These are phyloP conservation scores for Glonium stellatum DNA, from an alignment of 495 filamentous ascomycete species.

Conservation along the genomic window DNA sequence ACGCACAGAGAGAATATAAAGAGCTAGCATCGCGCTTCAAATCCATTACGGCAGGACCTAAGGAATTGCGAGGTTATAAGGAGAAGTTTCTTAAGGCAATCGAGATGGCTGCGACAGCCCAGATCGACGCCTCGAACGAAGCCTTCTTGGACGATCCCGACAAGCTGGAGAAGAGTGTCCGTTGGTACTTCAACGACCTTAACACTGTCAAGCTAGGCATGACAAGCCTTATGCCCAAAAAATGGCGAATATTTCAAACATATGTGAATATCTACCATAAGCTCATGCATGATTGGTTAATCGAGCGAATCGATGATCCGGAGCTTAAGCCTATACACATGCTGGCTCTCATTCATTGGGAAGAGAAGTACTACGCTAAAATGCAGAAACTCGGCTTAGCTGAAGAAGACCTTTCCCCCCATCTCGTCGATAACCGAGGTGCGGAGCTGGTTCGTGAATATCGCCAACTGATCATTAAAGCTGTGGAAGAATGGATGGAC, in stretches of 20 bases:
- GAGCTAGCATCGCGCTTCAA: conserved; percentile 90
- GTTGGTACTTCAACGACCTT: conserved; percentile 97
- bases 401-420: conserved; percentile 61
- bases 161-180: conserved; percentile 73
- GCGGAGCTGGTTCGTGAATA: conserved; percentile 87
- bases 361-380: conserved; percentile 89
- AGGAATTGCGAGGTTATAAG: conserved; percentile 91
- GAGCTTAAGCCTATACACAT: conserved; percentile 70
- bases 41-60: conserved; percentile 84
- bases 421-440: conserved; percentile 81
- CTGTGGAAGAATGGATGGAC: conserved; percentile 96
- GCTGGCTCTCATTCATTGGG: conserved; percentile 89
- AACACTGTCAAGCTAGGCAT: conserved; percentile 87
- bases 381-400: conserved; percentile 77
- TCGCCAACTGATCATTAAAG: conserved; percentile 86
- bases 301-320: conserved; percentile 71
- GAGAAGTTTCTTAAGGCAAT: conserved; percentile 85
- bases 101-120: conserved; percentile 59
- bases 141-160: conserved; percentile 76
- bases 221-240: conserved; percentile 82
- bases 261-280: conserved; percentile 85
- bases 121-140: conserved; percentile 67
- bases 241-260: conserved; percentile 92
- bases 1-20: conserved; percentile 89
- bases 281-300: conserved; percentile 89